These are phyloP conservation scores for Botryotinia globosa DNA, from an alignment of 2,329 filamentous ascomycete genomes.

Conservation along the genomic window DNA sequence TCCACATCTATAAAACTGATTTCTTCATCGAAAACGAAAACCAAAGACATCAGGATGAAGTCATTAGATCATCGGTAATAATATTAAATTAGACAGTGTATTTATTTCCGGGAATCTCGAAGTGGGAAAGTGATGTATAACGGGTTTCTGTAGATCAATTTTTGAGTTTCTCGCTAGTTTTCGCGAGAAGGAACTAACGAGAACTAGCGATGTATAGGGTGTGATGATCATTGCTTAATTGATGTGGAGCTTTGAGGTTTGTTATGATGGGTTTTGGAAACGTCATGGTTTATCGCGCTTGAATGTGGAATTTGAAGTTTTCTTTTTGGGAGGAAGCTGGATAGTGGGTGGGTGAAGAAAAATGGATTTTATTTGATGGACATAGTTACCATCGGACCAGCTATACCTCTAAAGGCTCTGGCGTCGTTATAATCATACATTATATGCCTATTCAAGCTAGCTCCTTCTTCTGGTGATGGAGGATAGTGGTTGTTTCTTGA, in stretches of 20 bases:
- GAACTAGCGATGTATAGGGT: neutral
- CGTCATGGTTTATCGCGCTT: neutral
- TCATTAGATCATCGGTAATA: neutral
- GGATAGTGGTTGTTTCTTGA: too few species aligned
- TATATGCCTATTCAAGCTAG: too few species aligned
- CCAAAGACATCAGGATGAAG: too few species aligned
- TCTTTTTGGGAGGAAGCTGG: neutral
- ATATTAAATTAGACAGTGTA: neutral
- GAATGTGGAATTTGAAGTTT: too few species aligned
- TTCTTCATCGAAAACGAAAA: too few species aligned
- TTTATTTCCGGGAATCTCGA: neutral
- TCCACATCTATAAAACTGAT: too few species aligned
- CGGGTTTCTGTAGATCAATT: neutral
- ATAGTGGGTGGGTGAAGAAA: too few species aligned
- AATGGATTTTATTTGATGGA: too few species aligned
- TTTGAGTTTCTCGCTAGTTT: neutral
- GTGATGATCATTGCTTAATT: neutral
- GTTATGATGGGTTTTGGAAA: neutral
- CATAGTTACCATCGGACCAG: too few species aligned
- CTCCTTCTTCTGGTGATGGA: too few species aligned
- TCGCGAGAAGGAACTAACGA: neutral
- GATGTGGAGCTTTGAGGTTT: neutral
- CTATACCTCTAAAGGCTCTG: too few species aligned
- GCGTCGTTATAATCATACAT: too few species aligned
- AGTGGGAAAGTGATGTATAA: neutral